Percentiles rank a stretch among this genome's conserved stretches.
These are phyloP conservation scores for Paracorniculantispora psalliotae DNA, from an alignment of 2,329 filamentous ascomycete genomes.

Conservation along the genomic window DNA sequence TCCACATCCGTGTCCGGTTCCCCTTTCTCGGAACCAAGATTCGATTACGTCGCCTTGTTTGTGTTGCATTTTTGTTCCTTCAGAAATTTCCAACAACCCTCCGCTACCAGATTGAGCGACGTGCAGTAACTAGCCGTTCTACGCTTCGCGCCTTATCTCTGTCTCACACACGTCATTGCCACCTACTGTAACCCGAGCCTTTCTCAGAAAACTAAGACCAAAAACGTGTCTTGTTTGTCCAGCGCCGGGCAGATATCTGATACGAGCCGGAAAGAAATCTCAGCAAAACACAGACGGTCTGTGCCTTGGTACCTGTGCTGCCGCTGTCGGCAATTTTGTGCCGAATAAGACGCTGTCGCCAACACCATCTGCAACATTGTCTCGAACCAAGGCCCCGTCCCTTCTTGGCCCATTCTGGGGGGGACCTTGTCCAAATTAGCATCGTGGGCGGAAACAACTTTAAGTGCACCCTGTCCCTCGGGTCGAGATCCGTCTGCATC, in stretches of 20 bases:
- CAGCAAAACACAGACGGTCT: slow-evolving; percentile 6
- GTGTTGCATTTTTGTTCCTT: slow-evolving; percentile 1
- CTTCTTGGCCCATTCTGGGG: not conserved
- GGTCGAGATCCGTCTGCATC: not conserved
- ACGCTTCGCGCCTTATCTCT: slow-evolving; percentile 10
- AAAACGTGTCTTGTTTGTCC: slow-evolving; percentile 4
- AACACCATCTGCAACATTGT: slow-evolving; percentile 14
- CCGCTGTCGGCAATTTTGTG: slow-evolving; percentile 12
- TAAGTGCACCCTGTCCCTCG: slow-evolving; percentile 1
- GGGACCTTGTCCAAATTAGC: slow-evolving; percentile 4
- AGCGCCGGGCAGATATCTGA: not conserved
- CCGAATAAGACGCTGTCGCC: slow-evolving; percentile 4
- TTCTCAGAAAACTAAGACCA: no score
- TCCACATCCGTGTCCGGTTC: not conserved
- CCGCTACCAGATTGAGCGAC: not conserved
- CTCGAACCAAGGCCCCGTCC: slow-evolving; percentile 8
- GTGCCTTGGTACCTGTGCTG: slow-evolving; percentile 2
- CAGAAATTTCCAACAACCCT: not conserved
- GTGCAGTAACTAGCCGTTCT: not conserved
- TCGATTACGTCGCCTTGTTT: not conserved
- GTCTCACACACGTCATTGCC: slow-evolving; percentile 10
- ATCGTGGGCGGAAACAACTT: slow-evolving; percentile 2
- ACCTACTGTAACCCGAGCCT: not conserved
- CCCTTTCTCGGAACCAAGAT: not conserved
- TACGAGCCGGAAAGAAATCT: not conserved